phyloP scores from a whole-genome alignment of 2,329 filamentous ascomycete species.

The Sporothrix globosa region DNA sequence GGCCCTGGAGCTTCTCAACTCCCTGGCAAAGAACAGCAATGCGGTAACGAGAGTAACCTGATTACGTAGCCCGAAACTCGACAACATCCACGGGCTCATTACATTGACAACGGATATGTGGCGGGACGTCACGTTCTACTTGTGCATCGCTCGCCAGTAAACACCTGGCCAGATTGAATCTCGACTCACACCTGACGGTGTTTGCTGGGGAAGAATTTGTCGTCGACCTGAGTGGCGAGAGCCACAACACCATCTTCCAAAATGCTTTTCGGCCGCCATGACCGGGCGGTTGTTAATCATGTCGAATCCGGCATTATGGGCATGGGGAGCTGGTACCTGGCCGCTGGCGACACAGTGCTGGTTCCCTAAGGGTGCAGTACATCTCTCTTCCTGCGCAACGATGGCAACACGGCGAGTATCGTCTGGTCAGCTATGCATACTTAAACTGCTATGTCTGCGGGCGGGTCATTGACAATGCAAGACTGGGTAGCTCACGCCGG shows the following conservation, averaged over 20 bases:
- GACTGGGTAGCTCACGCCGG: background rate
- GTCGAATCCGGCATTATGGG: constrained; percentile 15
- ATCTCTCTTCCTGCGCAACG: constrained; percentile 1
- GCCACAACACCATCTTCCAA: too few relatives aligned
- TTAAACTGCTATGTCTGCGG: constrained; percentile 15
- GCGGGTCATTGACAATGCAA: background rate
- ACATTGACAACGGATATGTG: background rate
- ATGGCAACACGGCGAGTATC: constrained; percentile 9
- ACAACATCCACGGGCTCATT: background rate
- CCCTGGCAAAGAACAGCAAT: background rate
- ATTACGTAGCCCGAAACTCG: constrained; percentile 1
- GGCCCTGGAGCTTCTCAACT: background rate
- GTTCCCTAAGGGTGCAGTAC: constrained; percentile 23
- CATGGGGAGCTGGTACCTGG: constrained; percentile 22
- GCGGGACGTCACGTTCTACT: constrained; percentile 21
- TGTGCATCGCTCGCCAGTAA: too few relatives aligned
- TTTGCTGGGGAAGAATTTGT: too few relatives aligned
- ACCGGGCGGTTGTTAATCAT: constrained; percentile 25
- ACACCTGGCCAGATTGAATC: too few relatives aligned
- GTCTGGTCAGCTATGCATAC: constrained; percentile 18
- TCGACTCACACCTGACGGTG: too few relatives aligned
- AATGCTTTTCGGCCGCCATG: too few relatives aligned
- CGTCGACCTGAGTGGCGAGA: too few relatives aligned
- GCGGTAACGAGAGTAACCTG: background rate
- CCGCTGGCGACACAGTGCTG: background rate